phyloP scores from a whole-genome alignment of 2,329 filamentous ascomycete genomes.

The Diplodia corticola region DNA sequence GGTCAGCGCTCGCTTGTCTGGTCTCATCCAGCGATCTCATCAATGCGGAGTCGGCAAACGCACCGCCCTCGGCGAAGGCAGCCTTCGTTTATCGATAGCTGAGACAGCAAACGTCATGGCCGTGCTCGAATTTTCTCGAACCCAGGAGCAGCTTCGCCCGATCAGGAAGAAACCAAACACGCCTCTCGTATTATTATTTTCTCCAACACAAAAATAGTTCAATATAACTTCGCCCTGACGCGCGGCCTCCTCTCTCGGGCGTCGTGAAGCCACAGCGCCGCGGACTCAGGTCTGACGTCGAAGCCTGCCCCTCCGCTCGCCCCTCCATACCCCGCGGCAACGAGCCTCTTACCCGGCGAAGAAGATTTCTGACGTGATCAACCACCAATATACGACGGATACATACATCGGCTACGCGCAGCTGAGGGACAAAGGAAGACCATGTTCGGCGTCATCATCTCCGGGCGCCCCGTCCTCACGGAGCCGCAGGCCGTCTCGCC shows the following conservation, averaged over 20 bases:
- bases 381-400: background rate
- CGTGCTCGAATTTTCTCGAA: slow-evolving; percentile 20
- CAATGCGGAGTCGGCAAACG: background rate
- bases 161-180: slow-evolving; percentile 19
- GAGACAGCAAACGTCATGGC: slow-evolving; percentile 10
- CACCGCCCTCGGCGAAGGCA: background rate
- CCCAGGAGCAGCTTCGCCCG: slow-evolving; percentile 14
- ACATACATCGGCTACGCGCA: no score
- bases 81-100: slow-evolving; percentile 9
- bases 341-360: background rate
- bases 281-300: background rate
- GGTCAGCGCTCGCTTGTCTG: background rate
- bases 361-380: background rate
- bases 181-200: background rate
- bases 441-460: slow-evolving; percentile 64
- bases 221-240: background rate
- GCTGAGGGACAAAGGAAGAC: slow-evolving; percentile 15
- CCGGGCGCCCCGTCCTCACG: slow-evolving; percentile 61
- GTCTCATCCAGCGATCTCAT: background rate
- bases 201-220: background rate
- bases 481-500: slow-evolving; percentile 56
- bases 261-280: background rate
- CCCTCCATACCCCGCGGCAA: slow-evolving; percentile 11
- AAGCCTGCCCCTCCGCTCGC: background rate
- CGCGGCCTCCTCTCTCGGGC: background rate